Evolutionary conservation across 495 filamentous ascomycete genomes (phyloP).

Genomic region (Aspergillus wentii): DNA sequence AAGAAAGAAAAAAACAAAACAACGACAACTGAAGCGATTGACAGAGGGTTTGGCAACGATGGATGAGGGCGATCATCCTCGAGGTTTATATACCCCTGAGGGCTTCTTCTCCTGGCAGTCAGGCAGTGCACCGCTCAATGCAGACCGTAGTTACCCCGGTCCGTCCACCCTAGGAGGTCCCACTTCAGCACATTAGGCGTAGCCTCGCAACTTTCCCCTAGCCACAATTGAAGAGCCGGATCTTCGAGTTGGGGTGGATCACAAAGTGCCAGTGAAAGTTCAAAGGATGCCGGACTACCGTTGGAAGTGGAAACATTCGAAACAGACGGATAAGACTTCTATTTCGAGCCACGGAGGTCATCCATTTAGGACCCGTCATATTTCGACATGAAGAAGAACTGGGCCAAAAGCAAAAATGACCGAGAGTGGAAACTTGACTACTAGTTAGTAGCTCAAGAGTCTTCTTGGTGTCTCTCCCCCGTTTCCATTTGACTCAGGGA

Average conservation of each 20-base stretch:
- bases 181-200: no score
- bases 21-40: constrained; percentile 19
- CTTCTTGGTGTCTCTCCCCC: no score
- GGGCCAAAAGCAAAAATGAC: no score
- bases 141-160: constrained; percentile 10
- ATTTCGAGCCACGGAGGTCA: background rate
- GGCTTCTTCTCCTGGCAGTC: constrained; percentile 4
- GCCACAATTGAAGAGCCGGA: constrained; percentile 1
- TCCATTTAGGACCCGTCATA: no score
- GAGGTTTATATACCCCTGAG: constrained; percentile 42
- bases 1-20: constrained; percentile 19
- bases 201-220: background rate
- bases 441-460: no score
- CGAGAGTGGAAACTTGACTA: no score
- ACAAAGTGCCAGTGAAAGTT: background rate
- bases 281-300: background rate
- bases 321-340: constrained; percentile 2
- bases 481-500: no score
- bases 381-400: no score
- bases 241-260: constrained; percentile 2
- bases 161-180: background rate
- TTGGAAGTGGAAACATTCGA: background rate
- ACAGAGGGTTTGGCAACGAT: constrained; percentile 15
- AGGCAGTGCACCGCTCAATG: constrained; percentile 7
- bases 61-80: constrained; percentile 19